Conservation (phyloP, 768 basidiomycete species). For the Boletus subparvulus region DNA sequence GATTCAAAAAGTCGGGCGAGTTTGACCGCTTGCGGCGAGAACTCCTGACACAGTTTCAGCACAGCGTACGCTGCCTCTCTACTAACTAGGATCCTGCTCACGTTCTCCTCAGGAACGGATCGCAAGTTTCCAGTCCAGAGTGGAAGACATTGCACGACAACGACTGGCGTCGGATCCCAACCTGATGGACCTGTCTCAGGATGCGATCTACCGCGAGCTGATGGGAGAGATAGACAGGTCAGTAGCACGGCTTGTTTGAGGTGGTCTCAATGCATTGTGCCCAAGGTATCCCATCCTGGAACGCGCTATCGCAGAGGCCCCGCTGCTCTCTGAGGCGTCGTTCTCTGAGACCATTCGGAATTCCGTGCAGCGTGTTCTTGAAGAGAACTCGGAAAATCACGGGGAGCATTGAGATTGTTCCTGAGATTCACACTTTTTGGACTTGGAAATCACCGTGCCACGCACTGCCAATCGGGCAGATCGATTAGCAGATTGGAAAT, state of each 20-base stretch:
- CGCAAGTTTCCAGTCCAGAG: conserved; percentile 51
- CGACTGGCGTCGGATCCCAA: conserved; percentile 54
- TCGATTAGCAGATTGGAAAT: conserved; percentile 1
- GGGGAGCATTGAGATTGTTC: neutral
- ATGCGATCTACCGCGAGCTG: conserved; percentile 57
- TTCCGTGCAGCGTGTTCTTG: conserved; percentile 47
- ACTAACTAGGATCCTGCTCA: neutral
- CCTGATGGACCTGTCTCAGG: conserved; percentile 51
- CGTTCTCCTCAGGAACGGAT: conserved; percentile 44
- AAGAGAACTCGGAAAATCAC: conserved; percentile 29
- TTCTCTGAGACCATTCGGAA: conserved; percentile 45
- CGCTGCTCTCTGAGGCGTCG: conserved; percentile 46
- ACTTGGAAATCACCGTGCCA: neutral
- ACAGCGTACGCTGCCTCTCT: conserved; percentile 46
- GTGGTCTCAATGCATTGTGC: neutral
- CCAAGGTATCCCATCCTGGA: conserved; percentile 65
- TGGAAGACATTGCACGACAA: conserved; percentile 61
- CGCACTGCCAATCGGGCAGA: neutral
- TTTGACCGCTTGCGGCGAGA: conserved; percentile 71
- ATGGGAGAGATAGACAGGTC: conserved; percentile 74
- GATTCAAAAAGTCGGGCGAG: conserved; percentile 80
- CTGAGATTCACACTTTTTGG: neutral
- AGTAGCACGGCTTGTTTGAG: neutral
- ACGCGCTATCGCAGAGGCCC: conserved; percentile 54
- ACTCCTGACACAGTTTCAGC: conserved; percentile 59